These are phyloP conservation scores for Aureobasidium pullulans DNA, from an alignment of 2,329 filamentous ascomycete species.

Conservation along the genomic window DNA sequence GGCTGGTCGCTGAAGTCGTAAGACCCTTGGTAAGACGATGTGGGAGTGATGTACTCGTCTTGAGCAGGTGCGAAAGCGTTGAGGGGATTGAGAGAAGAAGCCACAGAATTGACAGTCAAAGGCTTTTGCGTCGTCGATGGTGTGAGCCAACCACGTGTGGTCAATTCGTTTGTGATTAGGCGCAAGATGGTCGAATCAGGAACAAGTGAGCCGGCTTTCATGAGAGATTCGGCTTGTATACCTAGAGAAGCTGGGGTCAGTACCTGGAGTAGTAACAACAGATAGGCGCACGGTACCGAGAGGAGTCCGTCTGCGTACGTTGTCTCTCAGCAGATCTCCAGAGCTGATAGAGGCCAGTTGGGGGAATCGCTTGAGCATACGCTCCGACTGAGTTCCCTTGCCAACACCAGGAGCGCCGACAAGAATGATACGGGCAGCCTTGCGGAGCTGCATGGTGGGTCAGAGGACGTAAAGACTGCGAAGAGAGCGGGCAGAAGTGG, in stretches of 20 bases:
- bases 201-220: constrained; percentile 84
- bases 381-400: constrained; percentile 91
- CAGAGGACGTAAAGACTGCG: not conserved
- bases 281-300: constrained; percentile 53
- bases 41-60: constrained; percentile 35
- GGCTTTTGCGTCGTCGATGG: constrained; percentile 32
- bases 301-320: constrained; percentile 82
- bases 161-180: constrained; percentile 84
- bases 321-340: constrained; percentile 82
- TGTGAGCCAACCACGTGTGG: constrained; percentile 72
- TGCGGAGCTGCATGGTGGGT: constrained; percentile 43
- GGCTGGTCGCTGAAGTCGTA: constrained; percentile 58
- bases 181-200: constrained; percentile 86
- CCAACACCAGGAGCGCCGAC: constrained; percentile 94
- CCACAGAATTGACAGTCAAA: constrained; percentile 37
- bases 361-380: constrained; percentile 77
- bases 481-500: not conserved
- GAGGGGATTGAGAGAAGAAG: constrained; percentile 16
- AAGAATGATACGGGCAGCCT: constrained; percentile 84
- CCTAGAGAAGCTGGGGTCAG: constrained; percentile 49
- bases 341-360: constrained; percentile 89
- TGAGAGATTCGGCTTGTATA: constrained; percentile 81
- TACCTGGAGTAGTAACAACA: not conserved
- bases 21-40: constrained; percentile 24
- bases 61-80: constrained; percentile 18